Evolutionary conservation across 257 asterid species (phyloP).

Genomic region (Verbena officinalis): DNA sequence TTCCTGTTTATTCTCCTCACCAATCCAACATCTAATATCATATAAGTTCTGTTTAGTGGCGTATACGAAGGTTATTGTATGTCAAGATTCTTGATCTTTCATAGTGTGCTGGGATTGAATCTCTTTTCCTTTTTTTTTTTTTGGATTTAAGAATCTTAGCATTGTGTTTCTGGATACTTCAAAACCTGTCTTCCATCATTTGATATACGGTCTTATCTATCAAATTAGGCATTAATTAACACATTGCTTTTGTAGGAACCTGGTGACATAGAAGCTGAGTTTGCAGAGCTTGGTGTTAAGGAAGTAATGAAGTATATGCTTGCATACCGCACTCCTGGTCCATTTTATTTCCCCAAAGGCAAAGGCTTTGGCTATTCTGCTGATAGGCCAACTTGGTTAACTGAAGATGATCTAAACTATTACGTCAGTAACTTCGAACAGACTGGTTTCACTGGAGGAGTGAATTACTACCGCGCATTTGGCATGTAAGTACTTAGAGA

Average conservation of each 20-base stretch:
- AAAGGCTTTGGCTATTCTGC: conserved; percentile 47
- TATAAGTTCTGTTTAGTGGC: too few species aligned
- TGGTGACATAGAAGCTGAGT: conserved; percentile 75
- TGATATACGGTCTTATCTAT: neutral
- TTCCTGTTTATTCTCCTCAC: too few species aligned
- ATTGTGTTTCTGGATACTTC: neutral
- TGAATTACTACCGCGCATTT: conserved; percentile 74
- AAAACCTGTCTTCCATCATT: too few species aligned
- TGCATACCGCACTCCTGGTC: conserved; percentile 53
- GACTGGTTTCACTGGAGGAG: conserved; percentile 82
- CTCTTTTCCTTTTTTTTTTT: neutral
- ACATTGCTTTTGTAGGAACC: conserved; percentile 52
- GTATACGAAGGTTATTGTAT: too few species aligned
- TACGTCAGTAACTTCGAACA: conserved; percentile 49
- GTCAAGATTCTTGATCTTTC: too few species aligned
- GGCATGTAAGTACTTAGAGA: conserved; percentile 46
- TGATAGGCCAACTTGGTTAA: conserved; percentile 58
- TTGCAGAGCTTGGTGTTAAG: conserved; percentile 52
- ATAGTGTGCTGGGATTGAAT: too few species aligned
- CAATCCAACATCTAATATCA: too few species aligned
- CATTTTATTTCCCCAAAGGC: conserved; percentile 59
- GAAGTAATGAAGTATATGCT: conserved; percentile 53
- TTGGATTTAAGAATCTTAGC: neutral
- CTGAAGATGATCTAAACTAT: conserved; percentile 65
- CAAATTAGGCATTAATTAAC: neutral